These are phyloP conservation scores for Phytophthora cryptogea DNA, from an alignment of 352 stramenopile species.

Conservation along the genomic window DNA sequence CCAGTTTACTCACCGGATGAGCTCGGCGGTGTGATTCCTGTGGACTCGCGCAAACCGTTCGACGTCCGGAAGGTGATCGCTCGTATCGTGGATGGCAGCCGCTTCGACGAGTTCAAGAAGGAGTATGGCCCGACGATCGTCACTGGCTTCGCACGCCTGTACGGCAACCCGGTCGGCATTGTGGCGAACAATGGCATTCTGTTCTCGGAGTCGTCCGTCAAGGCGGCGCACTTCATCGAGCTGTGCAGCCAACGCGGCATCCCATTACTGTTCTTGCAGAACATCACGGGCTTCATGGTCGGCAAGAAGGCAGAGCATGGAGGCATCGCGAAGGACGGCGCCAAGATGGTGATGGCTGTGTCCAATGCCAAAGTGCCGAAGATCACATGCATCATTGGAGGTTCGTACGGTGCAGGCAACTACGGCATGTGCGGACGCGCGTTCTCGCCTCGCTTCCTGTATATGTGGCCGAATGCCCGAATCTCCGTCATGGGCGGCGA, in stretches of 20 bases:
- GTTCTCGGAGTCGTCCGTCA: slow-evolving; percentile 92
- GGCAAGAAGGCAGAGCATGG: slow-evolving; percentile 96
- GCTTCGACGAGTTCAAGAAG: slow-evolving; percentile 98
- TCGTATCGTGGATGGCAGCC: slow-evolving; percentile 95
- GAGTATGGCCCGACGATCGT: slow-evolving; percentile 97
- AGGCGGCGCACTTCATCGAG: slow-evolving; percentile 98
- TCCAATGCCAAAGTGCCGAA: slow-evolving; percentile 96
- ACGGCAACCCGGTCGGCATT: slow-evolving; percentile 95
- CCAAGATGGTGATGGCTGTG: slow-evolving; percentile 96
- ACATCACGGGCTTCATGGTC: slow-evolving; percentile 99
- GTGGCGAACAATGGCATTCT: slow-evolving; percentile 99
- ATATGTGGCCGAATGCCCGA: slow-evolving; percentile 97
- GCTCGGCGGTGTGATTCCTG: slow-evolving; percentile 93
- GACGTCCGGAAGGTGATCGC: slow-evolving; percentile 96
- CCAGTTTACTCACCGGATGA: slow-evolving; percentile 93
- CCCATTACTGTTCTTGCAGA: slow-evolving; percentile 98
- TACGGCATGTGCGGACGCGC: slow-evolving; percentile 98
- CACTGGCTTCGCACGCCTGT: slow-evolving; percentile 95
- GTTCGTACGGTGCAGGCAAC: slow-evolving; percentile 96
- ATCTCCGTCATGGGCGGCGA: slow-evolving; percentile 98
- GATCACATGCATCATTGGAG: slow-evolving; percentile 97
- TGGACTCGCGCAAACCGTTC: slow-evolving; percentile 95
- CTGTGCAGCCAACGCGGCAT: slow-evolving; percentile 96
- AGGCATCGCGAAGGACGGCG: slow-evolving; percentile 97
- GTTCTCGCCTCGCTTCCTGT: slow-evolving; percentile 96